Evolutionary conservation across 257 asterid species (phyloP).

Genomic region (Pogostemon cablin): DNA sequence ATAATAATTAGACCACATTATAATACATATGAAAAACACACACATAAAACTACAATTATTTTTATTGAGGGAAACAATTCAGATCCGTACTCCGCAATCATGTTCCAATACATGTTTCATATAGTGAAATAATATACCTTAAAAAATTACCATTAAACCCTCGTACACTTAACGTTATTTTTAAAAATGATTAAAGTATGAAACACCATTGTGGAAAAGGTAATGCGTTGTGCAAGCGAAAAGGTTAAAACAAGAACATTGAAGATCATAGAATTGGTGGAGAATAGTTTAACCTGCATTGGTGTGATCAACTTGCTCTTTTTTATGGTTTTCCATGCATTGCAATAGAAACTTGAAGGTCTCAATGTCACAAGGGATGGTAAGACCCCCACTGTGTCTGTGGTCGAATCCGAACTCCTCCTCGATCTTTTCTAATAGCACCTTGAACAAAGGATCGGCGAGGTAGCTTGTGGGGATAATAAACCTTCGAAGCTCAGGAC

Average conservation of each 20-base stretch:
- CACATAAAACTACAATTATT: too few relatives aligned
- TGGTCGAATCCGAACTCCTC: conserved; percentile 77
- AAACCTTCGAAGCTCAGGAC: conserved; percentile 64
- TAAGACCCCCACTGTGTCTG: conserved; percentile 55
- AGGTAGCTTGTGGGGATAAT: conserved; percentile 66
- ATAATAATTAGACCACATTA: too few relatives aligned
- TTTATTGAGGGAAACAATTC: too few relatives aligned
- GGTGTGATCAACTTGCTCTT: conserved; percentile 37
- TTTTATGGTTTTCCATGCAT: conserved; percentile 62
- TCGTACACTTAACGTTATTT: background rate
- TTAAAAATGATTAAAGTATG: background rate
- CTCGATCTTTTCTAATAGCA: conserved; percentile 60
- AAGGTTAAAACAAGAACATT: background rate
- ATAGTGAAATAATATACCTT: too few relatives aligned
- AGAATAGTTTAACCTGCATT: conserved; percentile 36
- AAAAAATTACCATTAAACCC: too few relatives aligned
- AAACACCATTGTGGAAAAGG: too few relatives aligned
- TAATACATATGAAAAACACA: too few relatives aligned
- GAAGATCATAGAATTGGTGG: background rate
- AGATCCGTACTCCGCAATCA: too few relatives aligned
- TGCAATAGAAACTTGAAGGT: conserved; percentile 59
- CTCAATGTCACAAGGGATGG: conserved; percentile 65
- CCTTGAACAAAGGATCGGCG: conserved; percentile 60
- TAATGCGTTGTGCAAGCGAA: too few relatives aligned
- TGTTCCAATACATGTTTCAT: too few relatives aligned